Evolutionary conservation across 495 filamentous ascomycete species (phyloP).

Genomic region (Apodospora peruviana): DNA sequence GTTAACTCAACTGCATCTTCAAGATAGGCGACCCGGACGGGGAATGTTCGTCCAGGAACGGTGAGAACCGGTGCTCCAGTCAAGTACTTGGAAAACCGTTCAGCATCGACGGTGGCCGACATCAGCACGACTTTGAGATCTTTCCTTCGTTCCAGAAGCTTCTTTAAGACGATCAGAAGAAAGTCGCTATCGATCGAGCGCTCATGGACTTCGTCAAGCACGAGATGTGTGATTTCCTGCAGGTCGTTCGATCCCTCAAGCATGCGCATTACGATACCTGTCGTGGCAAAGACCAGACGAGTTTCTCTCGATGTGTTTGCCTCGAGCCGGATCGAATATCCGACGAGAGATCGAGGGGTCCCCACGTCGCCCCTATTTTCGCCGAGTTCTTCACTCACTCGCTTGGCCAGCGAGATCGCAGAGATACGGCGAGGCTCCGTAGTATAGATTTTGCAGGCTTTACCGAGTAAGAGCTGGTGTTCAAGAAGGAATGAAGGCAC

Average conservation of each 20-base stretch:
- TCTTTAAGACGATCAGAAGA: constrained; percentile 80
- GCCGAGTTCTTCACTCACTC: constrained; percentile 91
- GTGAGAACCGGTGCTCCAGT: constrained; percentile 76
- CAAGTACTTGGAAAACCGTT: constrained; percentile 84
- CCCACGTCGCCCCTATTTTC: constrained; percentile 78
- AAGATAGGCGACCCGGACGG: constrained; percentile 78
- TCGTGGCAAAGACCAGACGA: constrained; percentile 77
- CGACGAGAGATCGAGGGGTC: constrained; percentile 75
- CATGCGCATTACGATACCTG: constrained; percentile 95
- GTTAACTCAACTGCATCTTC: constrained; percentile 89
- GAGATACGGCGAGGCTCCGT: constrained; percentile 96
- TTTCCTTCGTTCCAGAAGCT: constrained; percentile 64
- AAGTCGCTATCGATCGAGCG: constrained; percentile 95
- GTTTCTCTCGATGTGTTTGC: constrained; percentile 76
- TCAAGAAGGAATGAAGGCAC: constrained; percentile 89
- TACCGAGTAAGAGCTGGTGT: constrained; percentile 73
- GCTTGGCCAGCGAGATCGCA: constrained; percentile 81
- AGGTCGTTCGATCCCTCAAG: constrained; percentile 81
- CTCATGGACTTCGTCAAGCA: constrained; percentile 94
- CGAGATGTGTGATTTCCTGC: constrained; percentile 81
- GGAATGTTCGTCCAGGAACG: constrained; percentile 89
- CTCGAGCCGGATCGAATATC: constrained; percentile 90
- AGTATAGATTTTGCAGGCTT: constrained; percentile 84
- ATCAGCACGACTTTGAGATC: constrained; percentile 81
- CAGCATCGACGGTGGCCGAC: constrained; percentile 92